These are phyloP conservation scores for Pleurotus cornucopiae DNA, from an alignment of 768 basidiomycete genomes.

Conservation along the genomic window DNA sequence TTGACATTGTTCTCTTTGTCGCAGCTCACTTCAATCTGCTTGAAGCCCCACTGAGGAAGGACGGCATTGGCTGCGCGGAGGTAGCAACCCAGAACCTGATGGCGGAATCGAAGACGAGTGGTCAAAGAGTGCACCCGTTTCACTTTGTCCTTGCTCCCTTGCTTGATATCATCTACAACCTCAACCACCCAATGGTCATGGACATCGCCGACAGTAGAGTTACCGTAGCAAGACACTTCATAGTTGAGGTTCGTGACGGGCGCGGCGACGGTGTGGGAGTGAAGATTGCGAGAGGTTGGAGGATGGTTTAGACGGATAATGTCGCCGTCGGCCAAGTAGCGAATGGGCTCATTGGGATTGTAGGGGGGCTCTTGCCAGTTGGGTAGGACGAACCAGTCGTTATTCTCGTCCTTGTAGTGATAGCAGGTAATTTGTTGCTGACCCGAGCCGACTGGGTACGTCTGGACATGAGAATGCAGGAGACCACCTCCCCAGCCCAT, in stretches of 20 bases:
- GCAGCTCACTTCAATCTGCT: constrained; percentile 96
- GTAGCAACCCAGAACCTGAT: constrained; percentile 79
- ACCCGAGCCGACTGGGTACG: constrained; percentile 83
- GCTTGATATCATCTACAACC: constrained; percentile 84
- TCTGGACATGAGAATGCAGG: constrained; percentile 95
- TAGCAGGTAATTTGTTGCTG: constrained; percentile 99
- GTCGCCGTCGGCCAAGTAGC: constrained; percentile 74
- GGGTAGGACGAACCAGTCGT: constrained; percentile 82
- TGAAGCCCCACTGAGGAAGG: constrained; percentile 98
- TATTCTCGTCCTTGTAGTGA: constrained; percentile 99
- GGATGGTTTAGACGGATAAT: constrained; percentile 76
- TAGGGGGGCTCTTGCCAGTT: constrained; percentile 72
- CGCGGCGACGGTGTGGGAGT: constrained; percentile 85
- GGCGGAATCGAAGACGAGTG: constrained; percentile 82
- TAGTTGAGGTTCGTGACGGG: constrained; percentile 86
- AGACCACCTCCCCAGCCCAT: constrained; percentile 98
- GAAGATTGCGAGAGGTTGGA: constrained; percentile 85
- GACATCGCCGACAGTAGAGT: constrained; percentile 78
- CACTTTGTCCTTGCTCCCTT: constrained; percentile 51
- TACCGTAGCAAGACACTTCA: constrained; percentile 95
- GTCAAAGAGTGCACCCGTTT: constrained; percentile 85
- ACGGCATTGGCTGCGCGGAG: constrained; percentile 83
- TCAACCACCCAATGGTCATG: constrained; percentile 93
- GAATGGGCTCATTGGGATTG: constrained; percentile 63
- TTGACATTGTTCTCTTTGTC: constrained; percentile 79